phyloP scores from a whole-genome alignment of 2,329 filamentous ascomycete genomes.

The Colletotrichum musicola region DNA sequence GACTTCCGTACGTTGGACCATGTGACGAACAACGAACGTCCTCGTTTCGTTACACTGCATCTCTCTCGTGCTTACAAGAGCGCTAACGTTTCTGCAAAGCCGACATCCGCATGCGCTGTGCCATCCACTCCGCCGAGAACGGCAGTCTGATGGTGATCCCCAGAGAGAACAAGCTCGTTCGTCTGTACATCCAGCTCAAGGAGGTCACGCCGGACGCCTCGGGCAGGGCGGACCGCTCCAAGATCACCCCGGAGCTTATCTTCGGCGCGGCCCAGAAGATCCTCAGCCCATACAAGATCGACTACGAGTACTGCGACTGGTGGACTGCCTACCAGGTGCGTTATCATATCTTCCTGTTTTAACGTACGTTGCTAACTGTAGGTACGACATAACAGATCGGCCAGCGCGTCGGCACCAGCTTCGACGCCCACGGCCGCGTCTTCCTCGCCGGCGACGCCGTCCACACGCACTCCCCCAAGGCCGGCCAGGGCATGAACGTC shows the following conservation, averaged over 20 bases:
- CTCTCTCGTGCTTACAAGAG: background rate
- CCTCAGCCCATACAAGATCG: conserved; percentile 74
- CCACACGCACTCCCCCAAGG: conserved; percentile 69
- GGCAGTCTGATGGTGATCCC: conserved; percentile 76
- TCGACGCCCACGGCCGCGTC: conserved; percentile 68
- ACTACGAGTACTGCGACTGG: conserved; percentile 74
- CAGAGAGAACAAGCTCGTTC: conserved; percentile 71
- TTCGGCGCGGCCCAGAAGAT: conserved; percentile 72
- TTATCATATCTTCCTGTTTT: background rate
- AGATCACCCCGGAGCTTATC: conserved; percentile 73
- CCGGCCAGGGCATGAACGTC: conserved; percentile 80
- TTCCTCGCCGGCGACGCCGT: conserved; percentile 79
- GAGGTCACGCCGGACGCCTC: conserved; percentile 56
- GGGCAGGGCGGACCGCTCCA: conserved; percentile 66
- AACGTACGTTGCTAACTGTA: background rate
- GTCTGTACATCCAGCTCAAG: conserved; percentile 75
- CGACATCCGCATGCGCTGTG: conserved; percentile 69
- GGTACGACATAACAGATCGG: conserved; percentile 69
- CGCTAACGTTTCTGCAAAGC: conserved; percentile 9
- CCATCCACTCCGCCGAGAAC: conserved; percentile 66
- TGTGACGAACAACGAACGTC: background rate
- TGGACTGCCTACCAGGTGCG: conserved; percentile 74
- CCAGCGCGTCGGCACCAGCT: conserved; percentile 71
- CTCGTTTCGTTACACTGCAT: background rate
- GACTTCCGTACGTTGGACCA: conserved; percentile 58